These are phyloP conservation scores for Eutypella sp. DNA, from an alignment of 2,329 filamentous ascomycete species.

Conservation along the genomic window DNA sequence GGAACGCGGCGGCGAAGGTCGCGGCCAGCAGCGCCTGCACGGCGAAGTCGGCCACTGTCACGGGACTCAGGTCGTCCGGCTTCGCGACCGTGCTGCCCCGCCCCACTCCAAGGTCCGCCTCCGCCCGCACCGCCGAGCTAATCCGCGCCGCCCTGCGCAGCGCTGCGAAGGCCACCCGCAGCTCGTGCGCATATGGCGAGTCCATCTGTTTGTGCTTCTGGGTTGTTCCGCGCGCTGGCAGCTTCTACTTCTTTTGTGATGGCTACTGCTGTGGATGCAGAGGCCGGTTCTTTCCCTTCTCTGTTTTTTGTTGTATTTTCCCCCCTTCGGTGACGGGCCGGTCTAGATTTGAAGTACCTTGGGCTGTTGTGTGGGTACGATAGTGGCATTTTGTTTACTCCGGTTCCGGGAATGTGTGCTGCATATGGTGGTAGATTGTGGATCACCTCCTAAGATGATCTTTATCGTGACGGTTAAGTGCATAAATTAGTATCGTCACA, in stretches of 20 bases:
- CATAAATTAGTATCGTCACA: background rate
- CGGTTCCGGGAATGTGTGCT: too few relatives aligned
- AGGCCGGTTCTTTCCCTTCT: too few relatives aligned
- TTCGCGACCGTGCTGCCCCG: conserved; percentile 48
- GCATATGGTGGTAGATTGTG: background rate
- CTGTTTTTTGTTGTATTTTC: too few relatives aligned
- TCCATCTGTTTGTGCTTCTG: conserved; percentile 15
- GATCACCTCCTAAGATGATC: background rate
- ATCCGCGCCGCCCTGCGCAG: conserved; percentile 39
- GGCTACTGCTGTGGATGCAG: too few relatives aligned
- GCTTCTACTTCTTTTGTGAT: too few relatives aligned
- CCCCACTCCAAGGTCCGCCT: conserved; percentile 46
- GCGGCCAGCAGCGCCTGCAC: conserved; percentile 51
- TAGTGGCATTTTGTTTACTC: too few relatives aligned
- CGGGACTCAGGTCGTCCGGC: conserved; percentile 50
- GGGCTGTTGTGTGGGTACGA: background rate
- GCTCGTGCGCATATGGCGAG: conserved; percentile 24
- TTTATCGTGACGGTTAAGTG: background rate
- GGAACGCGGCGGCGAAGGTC: conserved; percentile 46
- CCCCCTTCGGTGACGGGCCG: too few relatives aligned
- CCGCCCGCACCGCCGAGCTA: conserved; percentile 43
- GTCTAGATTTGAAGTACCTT: too few relatives aligned
- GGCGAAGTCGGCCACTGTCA: conserved; percentile 56
- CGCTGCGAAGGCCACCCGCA: conserved; percentile 23
- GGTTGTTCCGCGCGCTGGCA: background rate